Percentiles rank a stretch among this genome's conserved stretches.
phyloP scores from a whole-genome alignment of 306 rosid genomes.

The Amphicarpaea edgeworthii region DNA sequence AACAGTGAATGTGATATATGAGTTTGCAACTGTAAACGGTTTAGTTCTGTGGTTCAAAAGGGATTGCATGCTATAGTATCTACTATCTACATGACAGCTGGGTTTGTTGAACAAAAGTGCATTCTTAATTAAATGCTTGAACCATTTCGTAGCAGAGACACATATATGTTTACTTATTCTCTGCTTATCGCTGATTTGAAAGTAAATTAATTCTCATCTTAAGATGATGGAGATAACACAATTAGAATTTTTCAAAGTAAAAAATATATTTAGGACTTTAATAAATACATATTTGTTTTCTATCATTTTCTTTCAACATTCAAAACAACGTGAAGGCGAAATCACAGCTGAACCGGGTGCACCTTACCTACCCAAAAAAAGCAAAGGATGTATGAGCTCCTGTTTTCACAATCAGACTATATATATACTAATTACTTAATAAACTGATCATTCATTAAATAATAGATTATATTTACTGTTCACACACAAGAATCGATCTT shows the following conservation, averaged over 20 bases:
- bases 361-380: slow-evolving; percentile 37
- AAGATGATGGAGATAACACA: background rate
- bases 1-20: too few species aligned
- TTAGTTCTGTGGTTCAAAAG: slow-evolving; percentile 1
- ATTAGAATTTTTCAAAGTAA: background rate
- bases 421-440: background rate
- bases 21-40: slow-evolving; percentile 15
- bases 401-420: background rate
- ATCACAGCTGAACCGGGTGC: background rate
- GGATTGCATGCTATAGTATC: background rate
- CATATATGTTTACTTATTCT: background rate
- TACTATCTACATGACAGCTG: slow-evolving; percentile 24
- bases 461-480: background rate
- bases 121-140: slow-evolving; percentile 1
- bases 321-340: background rate
- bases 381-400: slow-evolving; percentile 39
- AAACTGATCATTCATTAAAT: background rate
- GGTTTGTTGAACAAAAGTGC: background rate
- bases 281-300: background rate
- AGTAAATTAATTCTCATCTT: background rate
- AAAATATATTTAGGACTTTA: background rate
- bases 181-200: background rate
- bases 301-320: background rate
- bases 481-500: background rate
- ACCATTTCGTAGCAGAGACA: background rate